Conservation (phyloP, 2,329 filamentous ascomycete species). For the Verticillium dahliae region DNA sequence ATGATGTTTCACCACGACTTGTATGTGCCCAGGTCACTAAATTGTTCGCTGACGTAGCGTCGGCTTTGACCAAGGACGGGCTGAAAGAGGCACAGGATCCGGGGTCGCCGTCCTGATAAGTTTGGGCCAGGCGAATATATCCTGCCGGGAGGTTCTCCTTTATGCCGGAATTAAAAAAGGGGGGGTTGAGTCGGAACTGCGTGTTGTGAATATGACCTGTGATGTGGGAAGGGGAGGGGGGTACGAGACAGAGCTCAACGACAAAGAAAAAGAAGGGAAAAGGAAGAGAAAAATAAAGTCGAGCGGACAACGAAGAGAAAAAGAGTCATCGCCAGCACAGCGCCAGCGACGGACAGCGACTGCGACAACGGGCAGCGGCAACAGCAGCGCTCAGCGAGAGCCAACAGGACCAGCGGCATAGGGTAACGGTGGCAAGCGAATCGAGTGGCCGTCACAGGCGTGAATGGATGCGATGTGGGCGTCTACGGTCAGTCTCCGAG, state of each 20-base stretch:
- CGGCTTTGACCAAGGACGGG: background rate
- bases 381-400: background rate
- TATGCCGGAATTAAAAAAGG: background rate
- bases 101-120: background rate
- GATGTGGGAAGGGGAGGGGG: background rate
- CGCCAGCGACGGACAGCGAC: background rate
- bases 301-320: slow-evolving; percentile 3
- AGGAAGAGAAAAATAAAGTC: slow-evolving; percentile 3
- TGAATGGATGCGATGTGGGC: background rate
- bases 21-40: background rate
- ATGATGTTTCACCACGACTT: background rate
- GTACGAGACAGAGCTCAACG: background rate
- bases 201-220: background rate
- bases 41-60: background rate
- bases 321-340: slow-evolving; percentile 2
- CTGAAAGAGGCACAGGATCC: background rate
- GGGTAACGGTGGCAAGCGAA: background rate
- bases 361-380: background rate
- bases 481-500: background rate
- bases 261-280: background rate
- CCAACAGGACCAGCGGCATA: background rate
- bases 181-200: background rate
- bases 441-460: background rate
- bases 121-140: background rate
- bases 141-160: slow-evolving; percentile 1